Evolutionary conservation across 1,284 basidiomycete species (phyloP).

Genomic region (Apiotrichum mycotoxinovorans): DNA sequence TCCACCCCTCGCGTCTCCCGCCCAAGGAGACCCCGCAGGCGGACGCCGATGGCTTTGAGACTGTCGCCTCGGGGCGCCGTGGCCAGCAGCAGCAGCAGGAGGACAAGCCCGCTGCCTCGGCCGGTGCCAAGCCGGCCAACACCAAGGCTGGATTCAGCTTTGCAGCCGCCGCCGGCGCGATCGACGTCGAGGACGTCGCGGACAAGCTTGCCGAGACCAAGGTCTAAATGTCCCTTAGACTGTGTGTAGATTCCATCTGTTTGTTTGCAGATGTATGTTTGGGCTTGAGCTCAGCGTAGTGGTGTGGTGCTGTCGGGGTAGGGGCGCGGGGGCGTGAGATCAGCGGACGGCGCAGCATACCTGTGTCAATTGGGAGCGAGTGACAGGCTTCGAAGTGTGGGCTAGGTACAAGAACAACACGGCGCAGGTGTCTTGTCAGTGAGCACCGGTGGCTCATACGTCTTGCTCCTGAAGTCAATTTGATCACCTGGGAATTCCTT

Average conservation of each 20-base stretch:
- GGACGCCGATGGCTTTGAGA: slow-evolving; percentile 40
- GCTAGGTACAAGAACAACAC: no score
- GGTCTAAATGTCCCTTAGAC: slow-evolving; percentile 10
- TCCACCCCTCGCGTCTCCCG: slow-evolving; percentile 26
- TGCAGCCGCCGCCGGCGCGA: slow-evolving; percentile 37
- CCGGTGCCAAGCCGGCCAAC: slow-evolving; percentile 7
- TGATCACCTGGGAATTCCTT: no score
- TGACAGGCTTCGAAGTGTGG: no score
- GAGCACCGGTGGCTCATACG: no score
- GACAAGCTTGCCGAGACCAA: slow-evolving; percentile 28
- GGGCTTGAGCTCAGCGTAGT: neutral
- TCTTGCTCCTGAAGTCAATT: no score
- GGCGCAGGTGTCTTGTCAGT: no score
- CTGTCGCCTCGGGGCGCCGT: slow-evolving; percentile 11
- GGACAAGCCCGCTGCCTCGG: slow-evolving; percentile 23
- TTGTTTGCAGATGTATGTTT: slow-evolving; percentile 7
- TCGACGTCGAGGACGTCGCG: slow-evolving; percentile 27
- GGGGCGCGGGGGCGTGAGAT: neutral
- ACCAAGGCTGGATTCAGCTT: slow-evolving; percentile 44
- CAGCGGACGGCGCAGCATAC: no score
- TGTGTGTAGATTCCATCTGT: slow-evolving; percentile 6
- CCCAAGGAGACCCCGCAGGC: slow-evolving; percentile 9
- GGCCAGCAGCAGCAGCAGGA: slow-evolving; percentile 19
- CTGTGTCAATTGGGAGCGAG: no score
- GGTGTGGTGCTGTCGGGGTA: neutral